Percentiles rank a stretch among this genome's conserved stretches.
These are phyloP conservation scores for Leccinum subrobustum DNA, from an alignment of 1,284 basidiomycete species.

Conservation along the genomic window DNA sequence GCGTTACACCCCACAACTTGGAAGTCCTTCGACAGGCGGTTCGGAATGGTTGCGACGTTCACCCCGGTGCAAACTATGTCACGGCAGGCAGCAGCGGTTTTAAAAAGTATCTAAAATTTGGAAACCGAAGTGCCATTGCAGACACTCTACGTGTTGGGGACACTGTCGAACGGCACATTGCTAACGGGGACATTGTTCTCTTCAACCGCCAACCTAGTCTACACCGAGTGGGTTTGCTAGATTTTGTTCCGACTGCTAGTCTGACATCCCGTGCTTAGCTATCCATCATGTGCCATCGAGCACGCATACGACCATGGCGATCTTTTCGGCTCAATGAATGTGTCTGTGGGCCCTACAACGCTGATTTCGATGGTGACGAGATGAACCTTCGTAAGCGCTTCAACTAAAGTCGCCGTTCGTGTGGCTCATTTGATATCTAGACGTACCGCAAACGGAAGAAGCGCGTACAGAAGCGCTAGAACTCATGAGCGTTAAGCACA, in stretches of 20 bases:
- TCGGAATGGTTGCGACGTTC: conserved; percentile 86
- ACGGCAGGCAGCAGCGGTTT: conserved; percentile 72
- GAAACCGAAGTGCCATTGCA: conserved; percentile 73
- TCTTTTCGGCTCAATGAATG: conserved; percentile 99
- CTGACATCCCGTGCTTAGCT: conserved; percentile 51
- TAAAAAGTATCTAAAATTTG: conserved; percentile 88
- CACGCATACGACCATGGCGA: conserved; percentile 91
- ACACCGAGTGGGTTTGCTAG: conserved; percentile 70
- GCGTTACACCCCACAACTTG: conserved; percentile 93
- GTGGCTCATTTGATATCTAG: conserved; percentile 39
- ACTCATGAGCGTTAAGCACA: conserved; percentile 97
- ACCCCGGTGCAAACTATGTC: conserved; percentile 97
- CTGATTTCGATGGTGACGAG: conserved; percentile 99
- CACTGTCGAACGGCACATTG: conserved; percentile 90
- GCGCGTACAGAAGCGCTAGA: conserved; percentile 96
- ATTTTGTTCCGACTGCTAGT: not conserved
- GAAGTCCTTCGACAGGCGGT: conserved; percentile 77
- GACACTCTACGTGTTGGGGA: conserved; percentile 83
- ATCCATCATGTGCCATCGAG: conserved; percentile 98
- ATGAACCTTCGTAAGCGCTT: conserved; percentile 91
- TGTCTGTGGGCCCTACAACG: conserved; percentile 99
- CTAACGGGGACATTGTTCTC: conserved; percentile 95
- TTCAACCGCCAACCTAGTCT: conserved; percentile 99
- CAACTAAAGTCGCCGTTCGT: not conserved
- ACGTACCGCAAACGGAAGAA: conserved; percentile 99